Evolutionary conservation across 768 basidiomycete genomes (phyloP).

Genomic region (Hirschioporus abietinus): DNA sequence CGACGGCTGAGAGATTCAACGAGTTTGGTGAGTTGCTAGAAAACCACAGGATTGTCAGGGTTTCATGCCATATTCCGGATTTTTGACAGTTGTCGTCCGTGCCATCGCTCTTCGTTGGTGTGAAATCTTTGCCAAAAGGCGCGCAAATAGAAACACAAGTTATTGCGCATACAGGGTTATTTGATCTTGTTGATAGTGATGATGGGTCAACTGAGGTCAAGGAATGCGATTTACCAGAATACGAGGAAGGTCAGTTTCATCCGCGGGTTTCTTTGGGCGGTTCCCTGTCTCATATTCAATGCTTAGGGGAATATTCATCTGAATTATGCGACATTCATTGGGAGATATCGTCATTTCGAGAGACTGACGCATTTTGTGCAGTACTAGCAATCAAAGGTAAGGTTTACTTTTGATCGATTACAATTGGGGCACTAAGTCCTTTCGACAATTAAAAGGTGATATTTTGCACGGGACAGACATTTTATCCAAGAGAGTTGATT

Average conservation of each 20-base stretch:
- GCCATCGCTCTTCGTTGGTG: conserved; percentile 52
- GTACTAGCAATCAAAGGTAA: neutral
- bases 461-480: neutral
- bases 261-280: too few relatives aligned
- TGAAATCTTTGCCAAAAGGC: conserved; percentile 63
- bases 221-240: conserved; percentile 5
- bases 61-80: neutral
- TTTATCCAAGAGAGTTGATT: neutral
- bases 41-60: neutral
- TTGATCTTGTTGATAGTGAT: conserved; percentile 40
- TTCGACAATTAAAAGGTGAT: neutral
- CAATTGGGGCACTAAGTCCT: neutral
- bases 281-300: neutral
- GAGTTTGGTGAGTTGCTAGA: neutral
- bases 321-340: neutral
- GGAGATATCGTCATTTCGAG: neutral
- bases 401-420: neutral
- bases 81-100: conserved; percentile 9
- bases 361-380: conserved; percentile 2
- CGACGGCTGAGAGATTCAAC: neutral
- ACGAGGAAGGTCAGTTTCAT: conserved; percentile 2
- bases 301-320: neutral
- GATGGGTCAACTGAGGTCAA: conserved; percentile 34
- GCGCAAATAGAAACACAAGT: conserved; percentile 77
- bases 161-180: conserved; percentile 62